phyloP scores from a whole-genome alignment of 768 basidiomycete genomes.

The Leccinum barrowsii region DNA sequence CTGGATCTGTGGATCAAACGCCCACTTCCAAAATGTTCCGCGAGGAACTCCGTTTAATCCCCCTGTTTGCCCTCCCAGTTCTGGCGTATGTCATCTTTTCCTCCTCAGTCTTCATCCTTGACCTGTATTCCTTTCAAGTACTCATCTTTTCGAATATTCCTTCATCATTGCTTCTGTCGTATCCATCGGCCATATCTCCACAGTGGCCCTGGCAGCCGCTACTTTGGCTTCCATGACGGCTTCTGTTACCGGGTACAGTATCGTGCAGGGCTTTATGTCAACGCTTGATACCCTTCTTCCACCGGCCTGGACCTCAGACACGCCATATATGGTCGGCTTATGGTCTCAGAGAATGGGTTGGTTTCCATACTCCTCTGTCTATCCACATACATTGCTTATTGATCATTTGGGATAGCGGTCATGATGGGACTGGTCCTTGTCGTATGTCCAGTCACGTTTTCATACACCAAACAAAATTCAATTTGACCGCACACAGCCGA shows the following conservation, averaged over 20 bases:
- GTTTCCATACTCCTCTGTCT: conserved; percentile 22
- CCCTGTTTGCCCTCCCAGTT: conserved; percentile 66
- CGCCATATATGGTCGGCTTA: conserved; percentile 80
- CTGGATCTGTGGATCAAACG: conserved; percentile 14
- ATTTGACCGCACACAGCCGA: conserved; percentile 35
- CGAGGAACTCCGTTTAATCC: conserved; percentile 59
- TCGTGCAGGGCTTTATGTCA: conserved; percentile 78
- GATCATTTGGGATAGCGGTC: conserved; percentile 42
- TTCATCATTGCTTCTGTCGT: conserved; percentile 82
- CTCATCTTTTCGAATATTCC: conserved; percentile 81
- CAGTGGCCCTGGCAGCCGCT: conserved; percentile 82
- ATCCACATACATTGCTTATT: conserved; percentile 4
- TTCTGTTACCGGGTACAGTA: conserved; percentile 52
- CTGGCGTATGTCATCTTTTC: conserved; percentile 50
- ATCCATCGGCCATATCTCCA: conserved; percentile 88
- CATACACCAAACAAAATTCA: not conserved
- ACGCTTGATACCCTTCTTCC: conserved; percentile 93
- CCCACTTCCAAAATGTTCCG: conserved; percentile 37
- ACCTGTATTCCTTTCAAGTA: conserved; percentile 38
- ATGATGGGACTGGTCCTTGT: conserved; percentile 56
- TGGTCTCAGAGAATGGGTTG: conserved; percentile 88
- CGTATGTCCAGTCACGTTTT: conserved; percentile 39
- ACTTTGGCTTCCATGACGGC: conserved; percentile 73
- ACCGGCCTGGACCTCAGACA: conserved; percentile 88
- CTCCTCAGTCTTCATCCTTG: not conserved